Evolutionary conservation across 148 eudicot genomes (phyloP).

Genomic region (Vaccinium myrtillus): DNA sequence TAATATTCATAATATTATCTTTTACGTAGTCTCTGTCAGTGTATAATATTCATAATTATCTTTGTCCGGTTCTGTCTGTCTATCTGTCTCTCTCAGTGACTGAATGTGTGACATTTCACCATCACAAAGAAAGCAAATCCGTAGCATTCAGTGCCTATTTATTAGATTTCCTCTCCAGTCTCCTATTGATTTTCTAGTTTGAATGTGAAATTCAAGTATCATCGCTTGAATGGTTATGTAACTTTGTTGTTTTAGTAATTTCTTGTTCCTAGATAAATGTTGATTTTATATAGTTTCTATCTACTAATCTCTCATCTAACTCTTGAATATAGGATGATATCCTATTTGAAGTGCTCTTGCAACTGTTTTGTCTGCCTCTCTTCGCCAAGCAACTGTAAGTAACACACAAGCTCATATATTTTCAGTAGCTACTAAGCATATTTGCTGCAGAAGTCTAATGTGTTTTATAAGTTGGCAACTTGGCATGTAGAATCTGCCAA

Average conservation of each 20-base stretch:
- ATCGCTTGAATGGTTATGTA: not conserved
- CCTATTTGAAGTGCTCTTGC: constrained; percentile 81
- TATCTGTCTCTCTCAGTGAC: not conserved
- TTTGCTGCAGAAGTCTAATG: constrained; percentile 16
- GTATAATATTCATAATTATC: not conserved
- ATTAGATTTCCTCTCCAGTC: not conserved
- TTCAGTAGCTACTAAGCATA: not conserved
- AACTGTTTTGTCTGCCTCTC: constrained; percentile 43
- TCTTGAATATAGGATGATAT: constrained; percentile 64
- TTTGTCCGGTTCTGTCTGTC: not conserved
- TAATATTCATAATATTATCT: not conserved
- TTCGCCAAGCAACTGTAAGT: constrained; percentile 46
- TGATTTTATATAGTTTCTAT: constrained; percentile 11
- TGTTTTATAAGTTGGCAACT: constrained; percentile 13
- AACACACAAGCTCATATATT: constrained; percentile 8
- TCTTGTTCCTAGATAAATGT: not conserved
- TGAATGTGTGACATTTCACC: no score
- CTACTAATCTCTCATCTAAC: constrained; percentile 18
- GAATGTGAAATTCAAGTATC: not conserved
- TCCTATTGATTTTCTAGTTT: not conserved
- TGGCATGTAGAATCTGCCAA: constrained; percentile 33
- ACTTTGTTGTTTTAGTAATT: not conserved
- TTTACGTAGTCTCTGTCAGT: not conserved
- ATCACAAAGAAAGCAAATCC: not conserved
- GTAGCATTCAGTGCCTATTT: not conserved